These are phyloP conservation scores for Fraxinus sp. DNA, from an alignment of 305 asterid genomes.

Conservation along the genomic window DNA sequence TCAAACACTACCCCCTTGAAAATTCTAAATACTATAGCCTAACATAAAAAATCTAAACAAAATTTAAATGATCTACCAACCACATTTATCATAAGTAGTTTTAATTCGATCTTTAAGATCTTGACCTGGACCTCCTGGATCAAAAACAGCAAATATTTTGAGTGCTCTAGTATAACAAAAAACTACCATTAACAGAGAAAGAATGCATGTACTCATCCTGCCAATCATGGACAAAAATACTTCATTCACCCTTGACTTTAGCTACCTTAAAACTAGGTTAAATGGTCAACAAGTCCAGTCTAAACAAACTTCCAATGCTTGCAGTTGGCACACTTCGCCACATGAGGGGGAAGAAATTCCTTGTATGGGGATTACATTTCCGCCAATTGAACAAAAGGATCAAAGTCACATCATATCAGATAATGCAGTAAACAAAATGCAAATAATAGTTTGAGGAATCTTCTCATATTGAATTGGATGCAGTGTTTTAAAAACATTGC, in stretches of 20 bases:
- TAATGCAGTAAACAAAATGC: background rate
- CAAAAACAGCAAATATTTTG: background rate
- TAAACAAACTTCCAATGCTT: background rate
- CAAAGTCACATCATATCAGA: background rate
- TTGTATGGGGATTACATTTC: background rate
- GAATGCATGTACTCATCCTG: background rate
- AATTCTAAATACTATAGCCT: background rate
- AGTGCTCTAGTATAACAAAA: background rate
- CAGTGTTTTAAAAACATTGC: background rate
- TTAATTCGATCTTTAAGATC: background rate
- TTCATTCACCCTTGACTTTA: background rate
- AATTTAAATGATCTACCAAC: background rate
- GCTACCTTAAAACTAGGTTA: background rate
- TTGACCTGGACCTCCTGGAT: background rate
- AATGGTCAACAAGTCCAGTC: background rate
- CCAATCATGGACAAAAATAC: background rate
- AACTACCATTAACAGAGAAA: background rate
- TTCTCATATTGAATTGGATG: background rate
- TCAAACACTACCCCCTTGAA: background rate
- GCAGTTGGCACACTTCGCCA: background rate
- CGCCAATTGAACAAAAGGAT: background rate
- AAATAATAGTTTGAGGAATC: background rate
- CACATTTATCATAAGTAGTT: background rate
- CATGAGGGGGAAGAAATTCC: background rate
- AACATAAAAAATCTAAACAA: background rate